A percentile compares a stretch with the other conserved stretches of the same genome.
phyloP scores from a whole-genome alignment of 441 rosid genomes.

The Euphorbia celastroides region DNA sequence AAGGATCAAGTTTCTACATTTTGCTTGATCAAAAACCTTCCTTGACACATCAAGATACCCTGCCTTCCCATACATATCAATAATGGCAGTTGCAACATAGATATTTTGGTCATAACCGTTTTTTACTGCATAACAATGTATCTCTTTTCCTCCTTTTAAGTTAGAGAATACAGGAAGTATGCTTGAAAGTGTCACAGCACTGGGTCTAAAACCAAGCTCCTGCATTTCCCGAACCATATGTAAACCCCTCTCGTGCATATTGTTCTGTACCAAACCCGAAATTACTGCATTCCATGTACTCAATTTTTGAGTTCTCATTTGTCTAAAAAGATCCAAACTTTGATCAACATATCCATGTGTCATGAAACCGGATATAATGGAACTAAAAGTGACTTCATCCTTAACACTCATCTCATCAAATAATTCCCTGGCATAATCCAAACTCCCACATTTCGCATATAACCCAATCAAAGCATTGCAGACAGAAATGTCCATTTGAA shows the following conservation, averaged over 20 bases:
- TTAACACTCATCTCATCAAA: conserved; percentile 63
- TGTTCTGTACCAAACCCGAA: conserved; percentile 82
- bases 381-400: conserved; percentile 60
- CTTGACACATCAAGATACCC: conserved; percentile 62
- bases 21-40: conserved; percentile 47
- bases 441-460: conserved; percentile 79
- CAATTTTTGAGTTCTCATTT: conserved; percentile 38
- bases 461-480: conserved; percentile 67
- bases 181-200: conserved; percentile 57
- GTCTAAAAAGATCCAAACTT: conserved; percentile 47
- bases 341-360: conserved; percentile 61
- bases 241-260: conserved; percentile 37
- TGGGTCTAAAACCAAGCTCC: conserved; percentile 48
- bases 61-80: conserved; percentile 64
- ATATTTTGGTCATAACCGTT: conserved; percentile 39
- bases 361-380: conserved; percentile 72
- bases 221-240: conserved; percentile 57
- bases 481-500: conserved; percentile 47
- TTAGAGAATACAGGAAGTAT: conserved; percentile 56
- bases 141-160: conserved; percentile 69
- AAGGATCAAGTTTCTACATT: conserved; percentile 54
- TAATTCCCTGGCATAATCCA: conserved; percentile 66
- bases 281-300: conserved; percentile 73
- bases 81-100: conserved; percentile 62
- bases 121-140: conserved; percentile 61